A percentile compares a stretch with the other conserved stretches of the same genome.
phyloP scores from a whole-genome alignment of 495 filamentous ascomycete species.

The Glonium stellatum region DNA sequence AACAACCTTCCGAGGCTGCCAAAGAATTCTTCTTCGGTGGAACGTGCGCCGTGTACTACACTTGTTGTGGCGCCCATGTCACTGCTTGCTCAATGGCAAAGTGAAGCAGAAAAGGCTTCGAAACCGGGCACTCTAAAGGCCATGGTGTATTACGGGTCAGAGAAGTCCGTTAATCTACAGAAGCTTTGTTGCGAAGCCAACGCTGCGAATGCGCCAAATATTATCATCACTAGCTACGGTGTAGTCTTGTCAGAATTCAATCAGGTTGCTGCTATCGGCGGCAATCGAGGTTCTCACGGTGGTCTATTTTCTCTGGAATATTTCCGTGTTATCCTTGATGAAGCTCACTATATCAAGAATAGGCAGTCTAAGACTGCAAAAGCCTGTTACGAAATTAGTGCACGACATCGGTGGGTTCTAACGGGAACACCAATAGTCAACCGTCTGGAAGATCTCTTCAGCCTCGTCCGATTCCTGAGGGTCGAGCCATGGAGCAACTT shows the following conservation, averaged over 20 bases:
- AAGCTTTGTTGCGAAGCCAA: conserved; percentile 70
- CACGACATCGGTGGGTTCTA: conserved; percentile 83
- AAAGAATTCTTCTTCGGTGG: conserved; percentile 45
- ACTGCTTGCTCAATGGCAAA: conserved; percentile 89
- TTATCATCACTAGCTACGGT: conserved; percentile 96
- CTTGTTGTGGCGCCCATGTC: conserved; percentile 94
- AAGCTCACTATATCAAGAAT: conserved; percentile 93
- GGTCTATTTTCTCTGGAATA: conserved; percentile 89
- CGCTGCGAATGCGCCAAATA: conserved; percentile 65
- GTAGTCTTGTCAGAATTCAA: conserved; percentile 84
- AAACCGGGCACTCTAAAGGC: conserved; percentile 71
- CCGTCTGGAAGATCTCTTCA: conserved; percentile 93
- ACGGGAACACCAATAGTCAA: conserved; percentile 98
- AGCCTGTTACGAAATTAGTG: conserved; percentile 82
- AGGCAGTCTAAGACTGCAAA: conserved; percentile 74
- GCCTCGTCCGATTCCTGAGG: conserved; percentile 78
- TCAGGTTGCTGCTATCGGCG: conserved; percentile 50
- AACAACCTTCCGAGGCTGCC: conserved; percentile 54
- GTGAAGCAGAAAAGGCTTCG: conserved; percentile 84
- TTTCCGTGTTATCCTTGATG: conserved; percentile 90
- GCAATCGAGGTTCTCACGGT: conserved; percentile 51
- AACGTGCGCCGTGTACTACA: conserved; percentile 78
- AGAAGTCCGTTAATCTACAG: conserved; percentile 70
- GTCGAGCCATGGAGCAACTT: conserved; percentile 99
- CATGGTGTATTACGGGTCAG: conserved; percentile 83